Base-by-base conservation (phyloP, 2,329 filamentous ascomycete species). In the Xylariaceae sp. region DNA sequence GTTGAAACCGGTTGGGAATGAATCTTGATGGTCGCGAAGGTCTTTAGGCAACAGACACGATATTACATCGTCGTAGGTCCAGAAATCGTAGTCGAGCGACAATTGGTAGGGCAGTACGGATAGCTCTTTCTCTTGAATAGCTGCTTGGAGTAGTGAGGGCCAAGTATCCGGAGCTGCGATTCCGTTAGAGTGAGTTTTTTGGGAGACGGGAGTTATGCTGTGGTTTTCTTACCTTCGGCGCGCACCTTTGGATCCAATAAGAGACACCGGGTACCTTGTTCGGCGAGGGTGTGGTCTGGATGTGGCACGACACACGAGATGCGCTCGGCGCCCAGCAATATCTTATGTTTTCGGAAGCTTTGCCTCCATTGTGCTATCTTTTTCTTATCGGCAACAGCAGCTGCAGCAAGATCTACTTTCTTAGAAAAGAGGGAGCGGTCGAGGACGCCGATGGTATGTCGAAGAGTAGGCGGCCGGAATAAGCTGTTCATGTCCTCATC, bases 371-470 rank as follows among this genome's bases (percentile, higher is more conserved):
- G 77, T 20, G 84, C 77, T 45, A 97, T 89, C 57, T 89, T 80
- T 55, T 81, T 85, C 49, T 79, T 79, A 62, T 93, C 86, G 53
- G 80, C 78, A 36, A 97, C 74, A 29, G 85, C 80, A 6, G 90
- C 92, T 3, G 90, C 91, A 7, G 89, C 80, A 20, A 92, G 73
- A 20, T 85, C 82, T 44, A 95, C 71, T 1, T 76, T 86, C 64
- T 85, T 88, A 42, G 79, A 75, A 71, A 97, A 97, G 53, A 94
- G 83, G 14, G 84, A 77, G 55, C 88, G 83, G 70, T 98, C 91
- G 53, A 98, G 80, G 40, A 80, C 78, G 37, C 49, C 50, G 40
- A 55, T 35, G 17, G 44, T 48, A 36, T 53, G 42, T 41, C 55
- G 62, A 83, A 83, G 72, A 48, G 90, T 74, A 20, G 91, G 90